Evolutionary conservation across 192 early-diverging fungal species (phyloP), one percentile per base, ranked within the genome.

Genomic region (Rhizophagus prolifer): DNA sequence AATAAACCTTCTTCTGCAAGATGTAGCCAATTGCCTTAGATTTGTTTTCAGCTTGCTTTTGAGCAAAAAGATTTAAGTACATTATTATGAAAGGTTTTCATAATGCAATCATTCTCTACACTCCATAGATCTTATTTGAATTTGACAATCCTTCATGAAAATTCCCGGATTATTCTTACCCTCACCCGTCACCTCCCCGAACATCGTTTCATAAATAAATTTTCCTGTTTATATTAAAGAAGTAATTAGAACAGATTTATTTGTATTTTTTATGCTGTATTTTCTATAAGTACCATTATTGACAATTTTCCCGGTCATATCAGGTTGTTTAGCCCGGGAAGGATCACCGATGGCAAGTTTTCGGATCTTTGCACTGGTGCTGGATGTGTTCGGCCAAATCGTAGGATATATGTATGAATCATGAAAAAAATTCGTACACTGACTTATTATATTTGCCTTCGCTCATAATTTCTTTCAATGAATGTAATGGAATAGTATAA

Each of bases 141-240:
- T n/a, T n/a, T n/a, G n/a, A n/a, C n/a, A 63, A 31, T 76, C 75
- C n/a, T 76, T 76, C 75, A 76, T 76, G 67, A 76, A 76, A n/a
- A 76, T 41, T 21, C 34, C 75, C 28, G 67, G 67, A 30, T 76
- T 76, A 41, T 76, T 76, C 16, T 31, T 76, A 0, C 63, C 75
- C 14, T 76, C 75, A 4, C 63, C 75, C 23, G 63, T 76, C 1
- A 76, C 60, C 34, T 76, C 63, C 41, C 75, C 75, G 44, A 76
- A 67, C 75, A 76, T 76, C 23, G 68, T 0, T 58, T 75, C 75
- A 63, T 67, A 63, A 34, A 28, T 36, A 70, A 70, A 70, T 25
- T 46, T 70, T 25, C 47, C 69, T 70, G 41, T 70, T n/a, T n/a
- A 70, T 70, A 46, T 54, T 47, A 70, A 70, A 70, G 23, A 70